Evolutionary conservation across 1,284 basidiomycete genomes (phyloP).

Genomic region (Apiotrichum veenhuisii): DNA sequence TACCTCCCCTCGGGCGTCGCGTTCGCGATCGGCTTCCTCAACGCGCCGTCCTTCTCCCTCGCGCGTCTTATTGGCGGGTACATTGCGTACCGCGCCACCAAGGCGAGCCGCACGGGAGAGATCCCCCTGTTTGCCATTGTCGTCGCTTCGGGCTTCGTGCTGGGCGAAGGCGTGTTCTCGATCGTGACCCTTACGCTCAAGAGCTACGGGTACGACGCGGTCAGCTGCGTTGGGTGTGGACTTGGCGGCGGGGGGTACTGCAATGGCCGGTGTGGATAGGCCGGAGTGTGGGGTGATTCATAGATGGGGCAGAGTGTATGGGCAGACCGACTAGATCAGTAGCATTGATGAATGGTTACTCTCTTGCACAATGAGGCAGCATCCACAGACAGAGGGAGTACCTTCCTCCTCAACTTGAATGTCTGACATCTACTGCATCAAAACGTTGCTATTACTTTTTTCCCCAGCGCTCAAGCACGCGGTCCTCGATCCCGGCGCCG

Average conservation of each 20-base stretch:
- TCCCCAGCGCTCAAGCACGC: slow-evolving; percentile 71
- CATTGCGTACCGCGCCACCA: slow-evolving; percentile 65
- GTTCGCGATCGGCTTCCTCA: slow-evolving; percentile 76
- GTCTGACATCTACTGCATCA: neutral
- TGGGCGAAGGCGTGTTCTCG: slow-evolving; percentile 85
- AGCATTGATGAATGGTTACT: no score
- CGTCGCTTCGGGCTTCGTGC: slow-evolving; percentile 88
- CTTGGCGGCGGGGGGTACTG: slow-evolving; percentile 58
- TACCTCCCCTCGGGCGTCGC: slow-evolving; percentile 87
- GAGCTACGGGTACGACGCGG: slow-evolving; percentile 66
- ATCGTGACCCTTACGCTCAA: slow-evolving; percentile 72
- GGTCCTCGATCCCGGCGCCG: slow-evolving; percentile 71
- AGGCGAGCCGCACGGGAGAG: slow-evolving; percentile 46
- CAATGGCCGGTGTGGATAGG: slow-evolving; percentile 34
- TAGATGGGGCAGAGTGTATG: neutral
- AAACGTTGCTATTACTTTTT: slow-evolving; percentile 39
- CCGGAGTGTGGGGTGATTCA: neutral
- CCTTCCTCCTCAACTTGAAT: no score
- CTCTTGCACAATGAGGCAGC: no score
- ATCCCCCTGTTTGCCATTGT: slow-evolving; percentile 73
- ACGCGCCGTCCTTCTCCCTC: slow-evolving; percentile 90
- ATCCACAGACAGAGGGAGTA: no score
- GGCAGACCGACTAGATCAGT: neutral
- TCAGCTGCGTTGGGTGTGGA: slow-evolving; percentile 75
- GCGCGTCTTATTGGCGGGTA: slow-evolving; percentile 85